Conservation (phyloP, 306 rosid species). For the Lupinus albus region DNA sequence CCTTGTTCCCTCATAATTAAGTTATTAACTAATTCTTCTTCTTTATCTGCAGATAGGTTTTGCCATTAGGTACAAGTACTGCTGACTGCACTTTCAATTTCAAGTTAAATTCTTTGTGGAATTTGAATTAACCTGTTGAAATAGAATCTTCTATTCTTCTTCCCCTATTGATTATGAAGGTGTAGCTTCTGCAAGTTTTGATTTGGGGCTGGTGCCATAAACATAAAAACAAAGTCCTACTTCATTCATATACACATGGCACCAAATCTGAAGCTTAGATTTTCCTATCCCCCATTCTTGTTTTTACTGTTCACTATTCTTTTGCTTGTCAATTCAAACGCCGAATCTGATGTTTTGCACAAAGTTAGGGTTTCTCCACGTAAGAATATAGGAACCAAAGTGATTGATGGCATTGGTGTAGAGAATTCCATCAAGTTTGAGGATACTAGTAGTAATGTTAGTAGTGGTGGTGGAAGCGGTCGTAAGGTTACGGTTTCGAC, state of each 20-base stretch:
- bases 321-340: conserved; percentile 48
- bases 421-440: conserved; percentile 58
- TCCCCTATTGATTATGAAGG: conserved; percentile 30
- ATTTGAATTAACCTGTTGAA: conserved; percentile 24
- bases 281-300: conserved; percentile 38
- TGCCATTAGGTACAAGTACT: too few relatives aligned
- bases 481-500: conserved; percentile 83
- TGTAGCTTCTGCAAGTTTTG: conserved; percentile 46
- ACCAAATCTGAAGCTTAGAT: conserved; percentile 49
- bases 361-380: conserved; percentile 70
- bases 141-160: conserved; percentile 23
- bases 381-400: conserved; percentile 65
- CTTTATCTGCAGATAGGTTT: too few relatives aligned
- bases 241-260: conserved; percentile 40
- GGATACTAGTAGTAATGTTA: conserved; percentile 54
- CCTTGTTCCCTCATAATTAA: too few relatives aligned
- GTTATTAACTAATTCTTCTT: too few relatives aligned
- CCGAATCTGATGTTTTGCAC: conserved; percentile 46
- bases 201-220: conserved; percentile 48
- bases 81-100: background rate
- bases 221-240: conserved; percentile 16
- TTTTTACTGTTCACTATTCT: conserved; percentile 48
- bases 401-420: conserved; percentile 82
- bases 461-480: conserved; percentile 60
- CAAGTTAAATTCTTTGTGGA: too few relatives aligned